Evolutionary conservation across 2,329 filamentous ascomycete genomes (phyloP).

Genomic region (Venturia carpophila): DNA sequence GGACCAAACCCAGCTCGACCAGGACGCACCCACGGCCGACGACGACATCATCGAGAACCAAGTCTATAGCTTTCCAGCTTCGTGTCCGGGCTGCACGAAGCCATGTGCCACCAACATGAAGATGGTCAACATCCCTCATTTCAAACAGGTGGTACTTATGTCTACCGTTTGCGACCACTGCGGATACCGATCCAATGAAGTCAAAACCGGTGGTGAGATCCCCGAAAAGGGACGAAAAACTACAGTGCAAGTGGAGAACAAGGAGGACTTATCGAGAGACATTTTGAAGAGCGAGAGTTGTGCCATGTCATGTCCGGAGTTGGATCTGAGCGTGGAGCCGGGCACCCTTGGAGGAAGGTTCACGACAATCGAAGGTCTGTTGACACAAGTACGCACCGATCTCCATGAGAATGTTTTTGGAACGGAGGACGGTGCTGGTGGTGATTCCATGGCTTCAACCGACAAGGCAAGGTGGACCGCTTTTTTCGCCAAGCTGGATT

Average conservation of each 20-base stretch:
- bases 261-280: constrained; percentile 75
- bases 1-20: constrained; percentile 27
- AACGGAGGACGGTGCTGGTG: constrained; percentile 50
- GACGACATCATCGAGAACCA: constrained; percentile 86
- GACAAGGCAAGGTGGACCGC: constrained; percentile 66
- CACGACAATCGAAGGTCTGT: constrained; percentile 89
- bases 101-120: constrained; percentile 92
- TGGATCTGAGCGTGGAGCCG: constrained; percentile 79
- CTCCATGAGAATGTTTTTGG: constrained; percentile 84
- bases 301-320: constrained; percentile 75
- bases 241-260: constrained; percentile 60
- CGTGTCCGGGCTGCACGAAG: constrained; percentile 83
- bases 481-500: constrained; percentile 72
- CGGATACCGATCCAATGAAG: constrained; percentile 91
- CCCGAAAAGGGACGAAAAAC: constrained; percentile 81
- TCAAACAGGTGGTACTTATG: constrained; percentile 96
- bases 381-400: constrained; percentile 88
- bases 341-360: constrained; percentile 93
- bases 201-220: constrained; percentile 92
- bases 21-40: constrained; percentile 27
- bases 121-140: constrained; percentile 96
- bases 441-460: constrained; percentile 64
- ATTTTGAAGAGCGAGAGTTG: constrained; percentile 96
- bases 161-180: constrained; percentile 86
- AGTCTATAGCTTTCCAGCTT: constrained; percentile 86